These are phyloP conservation scores for Trametes versicolor DNA, from an alignment of 1,284 basidiomycete genomes.

Conservation along the genomic window DNA sequence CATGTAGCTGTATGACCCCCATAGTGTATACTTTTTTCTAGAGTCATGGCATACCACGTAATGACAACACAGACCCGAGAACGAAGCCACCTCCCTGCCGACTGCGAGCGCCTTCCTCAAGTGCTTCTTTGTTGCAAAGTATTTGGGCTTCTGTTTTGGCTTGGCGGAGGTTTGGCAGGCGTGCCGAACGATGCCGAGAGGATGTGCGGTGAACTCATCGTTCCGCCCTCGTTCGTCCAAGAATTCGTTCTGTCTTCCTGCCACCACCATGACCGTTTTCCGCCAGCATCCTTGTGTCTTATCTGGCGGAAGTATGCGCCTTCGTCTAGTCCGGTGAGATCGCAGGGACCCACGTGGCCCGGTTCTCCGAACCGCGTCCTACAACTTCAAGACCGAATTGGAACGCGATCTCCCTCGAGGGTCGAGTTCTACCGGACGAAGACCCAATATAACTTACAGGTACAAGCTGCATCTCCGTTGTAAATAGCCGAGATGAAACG, in stretches of 20 bases:
- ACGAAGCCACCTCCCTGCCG: background rate
- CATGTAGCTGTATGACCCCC: background rate
- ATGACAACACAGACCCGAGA: background rate
- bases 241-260: background rate
- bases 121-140: background rate
- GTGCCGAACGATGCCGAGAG: constrained; percentile 17
- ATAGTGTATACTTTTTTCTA: background rate
- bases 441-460: background rate
- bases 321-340: no score
- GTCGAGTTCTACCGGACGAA: background rate
- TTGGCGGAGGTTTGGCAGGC: constrained; percentile 7
- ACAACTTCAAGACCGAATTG: background rate
- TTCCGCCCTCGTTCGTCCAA: background rate
- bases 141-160: background rate
- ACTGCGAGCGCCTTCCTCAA: background rate
- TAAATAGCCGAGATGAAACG: constrained; percentile 4
- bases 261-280: background rate
- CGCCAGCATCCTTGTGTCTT: background rate
- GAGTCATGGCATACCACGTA: no score
- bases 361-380: no score
- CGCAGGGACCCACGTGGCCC: no score
- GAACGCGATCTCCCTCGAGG: background rate
- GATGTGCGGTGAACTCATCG: background rate
- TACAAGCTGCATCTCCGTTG: background rate
- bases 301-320: no score